Conservation (phyloP, 2,329 filamentous ascomycete species). For the Exophiala spinifera region DNA sequence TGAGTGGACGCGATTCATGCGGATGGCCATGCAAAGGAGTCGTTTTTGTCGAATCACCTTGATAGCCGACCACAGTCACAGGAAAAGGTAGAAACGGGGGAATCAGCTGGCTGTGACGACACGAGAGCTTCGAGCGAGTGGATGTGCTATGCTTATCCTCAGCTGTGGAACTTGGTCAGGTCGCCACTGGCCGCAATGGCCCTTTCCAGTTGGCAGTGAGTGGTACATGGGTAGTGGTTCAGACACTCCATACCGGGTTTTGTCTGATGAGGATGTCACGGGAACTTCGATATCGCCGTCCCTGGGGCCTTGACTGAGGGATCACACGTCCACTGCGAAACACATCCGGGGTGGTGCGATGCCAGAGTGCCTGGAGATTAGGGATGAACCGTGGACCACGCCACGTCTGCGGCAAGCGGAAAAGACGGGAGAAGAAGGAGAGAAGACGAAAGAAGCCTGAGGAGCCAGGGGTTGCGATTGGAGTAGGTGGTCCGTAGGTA, state of each 20-base stretch:
- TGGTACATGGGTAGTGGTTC: background rate
- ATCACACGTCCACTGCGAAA: background rate
- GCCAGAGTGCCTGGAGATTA: background rate
- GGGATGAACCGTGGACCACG: slow-evolving; percentile 14
- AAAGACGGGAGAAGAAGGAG: slow-evolving; percentile 7
- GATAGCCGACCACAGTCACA: background rate
- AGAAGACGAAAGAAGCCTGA: background rate
- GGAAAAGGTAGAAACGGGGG: background rate
- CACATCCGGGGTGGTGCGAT: background rate
- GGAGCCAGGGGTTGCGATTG: background rate
- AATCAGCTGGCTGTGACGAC: slow-evolving; percentile 10
- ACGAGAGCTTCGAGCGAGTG: background rate
- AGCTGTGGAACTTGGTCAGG: background rate
- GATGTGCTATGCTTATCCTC: slow-evolving; percentile 12
- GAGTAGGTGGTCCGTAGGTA: no score
- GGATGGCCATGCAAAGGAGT: background rate
- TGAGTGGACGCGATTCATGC: background rate
- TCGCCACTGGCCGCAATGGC: background rate
- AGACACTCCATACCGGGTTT: background rate
- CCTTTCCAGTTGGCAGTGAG: background rate
- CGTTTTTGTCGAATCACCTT: background rate
- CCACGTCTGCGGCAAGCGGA: slow-evolving; percentile 11
- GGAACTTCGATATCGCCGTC: background rate
- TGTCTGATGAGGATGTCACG: background rate
- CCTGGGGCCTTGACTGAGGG: background rate